Conservation (phyloP, 176 grass and related monocot species). For the Oryza rufipogon region DNA sequence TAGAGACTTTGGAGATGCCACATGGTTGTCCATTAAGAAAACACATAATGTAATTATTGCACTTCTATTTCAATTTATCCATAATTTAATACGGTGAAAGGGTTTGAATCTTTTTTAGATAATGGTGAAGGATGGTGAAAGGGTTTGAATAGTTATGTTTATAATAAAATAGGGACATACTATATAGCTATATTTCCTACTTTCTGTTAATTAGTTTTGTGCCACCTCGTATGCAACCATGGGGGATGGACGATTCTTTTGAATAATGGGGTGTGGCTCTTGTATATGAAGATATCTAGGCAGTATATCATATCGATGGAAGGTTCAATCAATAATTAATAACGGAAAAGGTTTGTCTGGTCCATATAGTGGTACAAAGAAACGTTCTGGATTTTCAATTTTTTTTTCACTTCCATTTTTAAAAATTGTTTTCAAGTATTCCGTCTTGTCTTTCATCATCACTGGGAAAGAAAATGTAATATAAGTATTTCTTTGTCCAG, state of each 20-base stretch:
- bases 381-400: not conserved
- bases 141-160: not conserved
- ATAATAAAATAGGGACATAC: not conserved
- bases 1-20: too few relatives aligned
- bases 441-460: not conserved
- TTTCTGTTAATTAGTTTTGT: not conserved
- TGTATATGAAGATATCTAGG: too few relatives aligned
- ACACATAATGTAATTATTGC: not conserved
- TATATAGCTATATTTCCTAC: not conserved
- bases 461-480: not conserved
- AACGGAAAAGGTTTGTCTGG: too few relatives aligned
- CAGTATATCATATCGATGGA: not conserved
- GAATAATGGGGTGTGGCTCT: not conserved
- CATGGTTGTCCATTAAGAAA: not conserved
- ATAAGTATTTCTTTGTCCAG: not conserved
- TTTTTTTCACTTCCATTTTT: not conserved
- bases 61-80: not conserved
- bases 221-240: too few relatives aligned
- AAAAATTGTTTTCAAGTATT: not conserved
- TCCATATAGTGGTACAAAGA: too few relatives aligned
- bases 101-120: not conserved
- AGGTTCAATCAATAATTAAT: not conserved
- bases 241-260: not conserved
- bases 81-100: not conserved
- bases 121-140: not conserved